Evolutionary conservation across 805 yeast genomes (phyloP).

Genomic region (Ogataea pilisensis): DNA sequence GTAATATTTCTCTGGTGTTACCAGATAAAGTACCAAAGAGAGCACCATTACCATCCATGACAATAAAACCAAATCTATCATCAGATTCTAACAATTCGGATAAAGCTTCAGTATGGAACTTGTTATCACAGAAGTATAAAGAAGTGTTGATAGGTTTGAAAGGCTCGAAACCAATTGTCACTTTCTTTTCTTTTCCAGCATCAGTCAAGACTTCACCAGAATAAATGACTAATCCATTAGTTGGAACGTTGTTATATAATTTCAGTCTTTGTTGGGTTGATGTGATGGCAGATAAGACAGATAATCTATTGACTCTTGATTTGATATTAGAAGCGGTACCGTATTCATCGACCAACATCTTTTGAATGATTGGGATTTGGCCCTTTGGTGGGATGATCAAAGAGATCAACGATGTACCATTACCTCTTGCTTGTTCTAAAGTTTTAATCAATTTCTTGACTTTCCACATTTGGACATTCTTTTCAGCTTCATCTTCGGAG

Average conservation of each 20-base stretch:
- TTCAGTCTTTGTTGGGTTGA: slow-evolving; percentile 97
- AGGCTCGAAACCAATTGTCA: slow-evolving; percentile 96
- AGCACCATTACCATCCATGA: slow-evolving; percentile 99
- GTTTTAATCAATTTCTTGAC: slow-evolving; percentile 89
- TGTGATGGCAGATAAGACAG: slow-evolving; percentile 94
- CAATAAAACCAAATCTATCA: slow-evolving; percentile 94
- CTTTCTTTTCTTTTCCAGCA: slow-evolving; percentile 96
- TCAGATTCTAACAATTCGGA: slow-evolving; percentile 92
- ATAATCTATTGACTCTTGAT: slow-evolving; percentile 93
- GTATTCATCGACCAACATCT: slow-evolving; percentile 95
- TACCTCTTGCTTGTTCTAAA: slow-evolving; percentile 90
- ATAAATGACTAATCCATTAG: slow-evolving; percentile 91
- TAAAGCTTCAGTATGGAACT: slow-evolving; percentile 96
- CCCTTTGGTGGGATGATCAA: slow-evolving; percentile 93
- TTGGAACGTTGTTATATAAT: slow-evolving; percentile 83
- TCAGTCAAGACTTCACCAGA: slow-evolving; percentile 98
- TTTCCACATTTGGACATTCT: slow-evolving; percentile 98
- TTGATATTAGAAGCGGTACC: slow-evolving; percentile 98
- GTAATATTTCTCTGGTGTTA: slow-evolving; percentile 93
- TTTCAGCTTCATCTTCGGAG: slow-evolving; percentile 81
- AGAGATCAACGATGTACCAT: slow-evolving; percentile 99
- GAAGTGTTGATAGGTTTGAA: slow-evolving; percentile 99
- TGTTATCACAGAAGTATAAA: slow-evolving; percentile 91
- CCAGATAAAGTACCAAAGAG: slow-evolving; percentile 94
- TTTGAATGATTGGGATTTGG: slow-evolving; percentile 82